Evolutionary conservation across 495 filamentous ascomycete species (phyloP).

Genomic region (Collariella sp.): DNA sequence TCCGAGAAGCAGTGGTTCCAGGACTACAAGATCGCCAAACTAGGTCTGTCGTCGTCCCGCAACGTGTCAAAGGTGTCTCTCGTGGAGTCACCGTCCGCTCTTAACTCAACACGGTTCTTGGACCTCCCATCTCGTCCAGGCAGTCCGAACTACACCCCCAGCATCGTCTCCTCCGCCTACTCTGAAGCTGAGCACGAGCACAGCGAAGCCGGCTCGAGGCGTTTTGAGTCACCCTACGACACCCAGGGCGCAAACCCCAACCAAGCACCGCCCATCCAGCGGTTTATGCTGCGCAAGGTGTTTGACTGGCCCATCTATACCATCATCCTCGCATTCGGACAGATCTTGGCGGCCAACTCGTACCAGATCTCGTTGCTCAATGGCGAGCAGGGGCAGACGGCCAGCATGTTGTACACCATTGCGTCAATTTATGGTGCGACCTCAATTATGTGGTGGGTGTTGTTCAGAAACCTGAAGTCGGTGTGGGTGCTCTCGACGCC

Average conservation of each 20-base stretch:
- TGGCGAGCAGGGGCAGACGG: constrained; percentile 50
- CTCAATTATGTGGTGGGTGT: constrained; percentile 45
- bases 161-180: constrained; percentile 11
- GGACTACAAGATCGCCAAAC: constrained; percentile 30
- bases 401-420: constrained; percentile 51
- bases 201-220: background rate
- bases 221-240: constrained; percentile 4
- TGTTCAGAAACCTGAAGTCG: constrained; percentile 18
- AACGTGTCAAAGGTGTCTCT: constrained; percentile 6
- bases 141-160: constrained; percentile 8
- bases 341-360: constrained; percentile 58
- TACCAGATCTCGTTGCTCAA: constrained; percentile 60
- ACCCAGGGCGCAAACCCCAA: background rate
- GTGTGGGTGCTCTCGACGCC: constrained; percentile 39
- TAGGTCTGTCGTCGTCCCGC: constrained; percentile 15
- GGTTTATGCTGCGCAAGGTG: constrained; percentile 14
- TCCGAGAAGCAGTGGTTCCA: constrained; percentile 58
- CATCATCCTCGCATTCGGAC: constrained; percentile 58
- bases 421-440: constrained; percentile 51
- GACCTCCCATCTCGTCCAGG: constrained; percentile 5
- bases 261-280: constrained; percentile 6
- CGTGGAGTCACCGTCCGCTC: background rate
- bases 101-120: constrained; percentile 1
- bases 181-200: constrained; percentile 3
- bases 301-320: constrained; percentile 64